Percentiles rank a stretch among this genome's conserved stretches.
Conservation (phyloP, 148 eudicot species). For the Dysphania ambrosioides region DNA sequence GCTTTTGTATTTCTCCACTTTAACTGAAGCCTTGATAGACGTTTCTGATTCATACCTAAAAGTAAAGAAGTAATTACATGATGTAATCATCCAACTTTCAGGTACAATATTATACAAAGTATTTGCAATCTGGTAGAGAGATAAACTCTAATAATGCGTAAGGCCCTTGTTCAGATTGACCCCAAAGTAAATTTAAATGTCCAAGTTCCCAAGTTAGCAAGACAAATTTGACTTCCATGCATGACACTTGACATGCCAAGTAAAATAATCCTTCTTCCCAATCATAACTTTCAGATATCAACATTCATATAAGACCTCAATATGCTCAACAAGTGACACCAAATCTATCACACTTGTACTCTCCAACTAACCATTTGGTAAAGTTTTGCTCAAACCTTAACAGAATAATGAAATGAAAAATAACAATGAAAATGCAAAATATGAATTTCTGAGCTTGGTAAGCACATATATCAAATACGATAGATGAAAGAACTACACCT, state of each 20-base stretch:
- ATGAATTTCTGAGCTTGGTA: background rate
- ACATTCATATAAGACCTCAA: background rate
- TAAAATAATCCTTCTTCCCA: background rate
- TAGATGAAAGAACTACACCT: background rate
- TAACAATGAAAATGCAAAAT: too few species aligned
- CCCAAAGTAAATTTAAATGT: background rate
- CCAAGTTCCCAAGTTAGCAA: background rate
- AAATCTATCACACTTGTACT: background rate
- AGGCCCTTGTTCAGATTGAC: background rate
- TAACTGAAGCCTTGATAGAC: conserved; percentile 19
- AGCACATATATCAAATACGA: background rate
- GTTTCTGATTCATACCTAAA: conserved; percentile 24
- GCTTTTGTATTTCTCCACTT: conserved; percentile 28
- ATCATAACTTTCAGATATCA: background rate
- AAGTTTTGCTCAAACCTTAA: background rate
- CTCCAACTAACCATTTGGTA: background rate
- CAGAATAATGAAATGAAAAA: background rate
- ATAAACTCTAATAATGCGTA: background rate
- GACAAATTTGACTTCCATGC: background rate
- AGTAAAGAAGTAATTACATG: background rate
- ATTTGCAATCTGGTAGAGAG: background rate
- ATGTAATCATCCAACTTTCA: background rate
- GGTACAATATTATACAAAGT: background rate
- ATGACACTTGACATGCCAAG: background rate
- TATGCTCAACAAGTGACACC: background rate